These are phyloP conservation scores for Rhodotorula glutinis DNA, from an alignment of 1,284 basidiomycete genomes.

Conservation along the genomic window DNA sequence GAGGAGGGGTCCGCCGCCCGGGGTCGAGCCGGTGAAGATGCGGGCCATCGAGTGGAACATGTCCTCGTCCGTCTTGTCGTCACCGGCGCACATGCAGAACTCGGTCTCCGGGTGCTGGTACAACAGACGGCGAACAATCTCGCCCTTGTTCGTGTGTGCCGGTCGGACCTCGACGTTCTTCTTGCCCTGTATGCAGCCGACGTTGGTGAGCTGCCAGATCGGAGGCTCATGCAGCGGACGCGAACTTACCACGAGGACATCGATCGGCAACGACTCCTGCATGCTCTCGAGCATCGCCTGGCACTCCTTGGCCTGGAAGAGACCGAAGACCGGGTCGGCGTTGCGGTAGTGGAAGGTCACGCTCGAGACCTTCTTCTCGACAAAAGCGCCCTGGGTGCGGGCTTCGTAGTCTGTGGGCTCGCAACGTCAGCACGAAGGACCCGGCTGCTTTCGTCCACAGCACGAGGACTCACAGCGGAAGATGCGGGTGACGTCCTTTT, in stretches of 20 bases:
- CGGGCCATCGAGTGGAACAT: conserved; percentile 42
- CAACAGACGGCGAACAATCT: conserved; percentile 90
- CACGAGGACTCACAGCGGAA: conserved; percentile 61
- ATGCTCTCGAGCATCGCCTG: conserved; percentile 92
- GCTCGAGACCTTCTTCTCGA: conserved; percentile 94
- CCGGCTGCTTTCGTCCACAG: background rate
- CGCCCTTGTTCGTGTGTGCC: conserved; percentile 85
- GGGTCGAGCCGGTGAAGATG: conserved; percentile 31
- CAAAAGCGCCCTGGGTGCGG: conserved; percentile 86
- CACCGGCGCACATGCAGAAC: conserved; percentile 95
- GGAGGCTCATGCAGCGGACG: no score
- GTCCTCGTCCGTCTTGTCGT: conserved; percentile 74
- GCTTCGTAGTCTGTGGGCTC: conserved; percentile 44
- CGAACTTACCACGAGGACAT: conserved; percentile 47
- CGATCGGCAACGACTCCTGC: conserved; percentile 46
- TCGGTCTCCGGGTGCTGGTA: conserved; percentile 90
- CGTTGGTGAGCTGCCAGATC: no score
- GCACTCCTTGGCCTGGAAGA: conserved; percentile 67
- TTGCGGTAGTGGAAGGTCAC: conserved; percentile 98
- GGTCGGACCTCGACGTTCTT: conserved; percentile 98
- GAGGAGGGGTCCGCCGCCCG: conserved; percentile 26
- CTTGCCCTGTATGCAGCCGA: conserved; percentile 60
- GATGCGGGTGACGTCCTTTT: conserved; percentile 89
- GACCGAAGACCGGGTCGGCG: conserved; percentile 90
- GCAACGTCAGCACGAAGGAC: no score